Evolutionary conservation across 331 rosid genomes (phyloP), one percentile per base, ranked within the genome.

Genomic region (Pyrus hybrid): DNA sequence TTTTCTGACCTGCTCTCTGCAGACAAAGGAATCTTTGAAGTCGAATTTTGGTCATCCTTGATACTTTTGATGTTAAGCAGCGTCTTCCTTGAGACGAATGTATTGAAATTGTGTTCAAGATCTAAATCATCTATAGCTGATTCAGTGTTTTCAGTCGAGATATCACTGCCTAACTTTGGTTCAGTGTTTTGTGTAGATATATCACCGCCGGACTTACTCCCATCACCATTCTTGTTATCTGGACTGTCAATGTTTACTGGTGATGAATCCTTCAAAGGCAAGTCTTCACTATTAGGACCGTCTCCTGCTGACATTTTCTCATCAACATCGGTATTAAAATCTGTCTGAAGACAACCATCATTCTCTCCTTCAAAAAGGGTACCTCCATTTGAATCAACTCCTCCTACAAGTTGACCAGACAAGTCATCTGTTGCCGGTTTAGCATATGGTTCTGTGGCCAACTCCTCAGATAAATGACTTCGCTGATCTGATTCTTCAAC

Each of bases 1-100:
- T 32, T 79, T 71, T 72, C 81, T 61, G 37, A 94, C 98, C 97
- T 80, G 85, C 72, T 78, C 32, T 62, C 16, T 45, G 72, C 71
- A 77, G 29, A 81, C 49, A 75, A 53, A 74, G 88, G 86, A 85
- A 57, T 67, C 70, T 77, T 81, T 63, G 70, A 61, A 67, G 75
- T 76, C 68, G 79, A 78, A 20, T 67, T 82, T 63, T 81, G 81
- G 63, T 76, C 83, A 74, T 75, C 88, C 70, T 68, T 76, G 65
- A 51, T 26, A 33, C 70, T 83, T 77, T 78, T 33, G 23, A 45
- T 74, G 76, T 79, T 79, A 30, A 54, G 72, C 47, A 77, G 67
- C 57, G 41, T 71, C 80, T 80, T 79, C 85, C 64, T 83, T 23
- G 75, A 71, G 60, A 62, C 51, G 57, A 76, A 80, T 72, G 57